Percentiles rank a stretch among this genome's conserved stretches.
Conservation (phyloP, 2,329 filamentous ascomycete species). For the Trichophyton rubrum region DNA sequence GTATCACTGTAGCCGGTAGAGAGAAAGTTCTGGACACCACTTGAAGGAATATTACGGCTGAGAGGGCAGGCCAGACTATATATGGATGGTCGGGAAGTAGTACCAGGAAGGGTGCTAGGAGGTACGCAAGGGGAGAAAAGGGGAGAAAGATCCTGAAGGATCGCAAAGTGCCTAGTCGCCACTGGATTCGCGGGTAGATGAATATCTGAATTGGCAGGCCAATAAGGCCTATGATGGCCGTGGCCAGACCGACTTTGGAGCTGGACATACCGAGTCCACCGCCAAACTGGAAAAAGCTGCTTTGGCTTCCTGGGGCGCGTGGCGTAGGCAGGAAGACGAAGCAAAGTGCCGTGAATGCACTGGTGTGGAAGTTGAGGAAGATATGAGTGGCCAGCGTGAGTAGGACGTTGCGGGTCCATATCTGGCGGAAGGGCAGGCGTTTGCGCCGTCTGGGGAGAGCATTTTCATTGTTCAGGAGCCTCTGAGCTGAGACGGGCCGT, state of each 20-base stretch:
- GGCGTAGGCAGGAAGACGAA: conserved; percentile 66
- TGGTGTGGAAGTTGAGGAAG: conserved; percentile 60
- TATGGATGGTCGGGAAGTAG: conserved; percentile 46
- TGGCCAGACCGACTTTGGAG: conserved; percentile 59
- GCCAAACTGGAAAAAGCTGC: conserved; percentile 45
- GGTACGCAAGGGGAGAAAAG: conserved; percentile 59
- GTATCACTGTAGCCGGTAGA: conserved; percentile 45
- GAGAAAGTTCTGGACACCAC: conserved; percentile 62
- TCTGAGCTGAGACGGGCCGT: conserved; percentile 7
- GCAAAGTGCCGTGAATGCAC: conserved; percentile 63
- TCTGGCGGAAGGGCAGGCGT: conserved; percentile 36
- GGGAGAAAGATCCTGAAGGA: conserved; percentile 58
- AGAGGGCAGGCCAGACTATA: conserved; percentile 53
- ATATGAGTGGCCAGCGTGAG: conserved; percentile 50
- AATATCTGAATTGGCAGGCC: conserved; percentile 63
- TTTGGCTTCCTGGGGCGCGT: conserved; percentile 38
- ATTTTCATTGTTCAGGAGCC: background rate
- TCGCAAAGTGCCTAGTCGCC: conserved; percentile 52
- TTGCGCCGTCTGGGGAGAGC: conserved; percentile 26
- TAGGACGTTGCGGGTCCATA: conserved; percentile 44
- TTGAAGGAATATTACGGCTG: conserved; percentile 52
- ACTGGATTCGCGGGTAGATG: conserved; percentile 56
- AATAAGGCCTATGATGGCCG: conserved; percentile 61
- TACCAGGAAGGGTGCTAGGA: conserved; percentile 57
- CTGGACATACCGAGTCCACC: conserved; percentile 66